phyloP scores from a whole-genome alignment of 106 monocot genomes.

The Xerophyta viscosa region DNA sequence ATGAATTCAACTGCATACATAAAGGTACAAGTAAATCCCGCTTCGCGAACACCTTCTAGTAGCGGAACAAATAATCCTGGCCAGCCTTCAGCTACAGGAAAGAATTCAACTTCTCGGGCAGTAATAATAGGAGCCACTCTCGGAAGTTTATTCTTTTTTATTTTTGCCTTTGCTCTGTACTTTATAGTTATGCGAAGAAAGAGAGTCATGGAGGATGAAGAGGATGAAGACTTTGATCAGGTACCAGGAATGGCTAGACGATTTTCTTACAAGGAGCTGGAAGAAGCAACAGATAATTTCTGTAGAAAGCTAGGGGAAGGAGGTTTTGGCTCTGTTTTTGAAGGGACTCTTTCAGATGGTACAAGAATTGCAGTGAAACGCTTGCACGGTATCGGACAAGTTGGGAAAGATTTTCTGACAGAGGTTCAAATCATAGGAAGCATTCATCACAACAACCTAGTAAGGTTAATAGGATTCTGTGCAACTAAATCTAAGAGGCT shows the following conservation, averaged over 20 bases:
- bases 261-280: constrained; percentile 28
- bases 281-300: constrained; percentile 37
- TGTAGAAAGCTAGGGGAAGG: constrained; percentile 41
- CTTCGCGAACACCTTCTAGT: too few species aligned
- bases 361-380: constrained; percentile 43
- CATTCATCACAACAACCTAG: constrained; percentile 23
- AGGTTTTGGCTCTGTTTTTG: constrained; percentile 62
- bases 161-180: constrained; percentile 1
- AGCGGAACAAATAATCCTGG: not conserved
- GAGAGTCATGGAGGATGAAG: not conserved
- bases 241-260: constrained; percentile 26
- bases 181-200: constrained; percentile 10
- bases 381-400: constrained; percentile 18
- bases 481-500: constrained; percentile 11
- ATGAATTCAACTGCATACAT: constrained; percentile 31
- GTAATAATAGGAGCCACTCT: not conserved
- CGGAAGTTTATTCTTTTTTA: constrained; percentile 2
- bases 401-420: constrained; percentile 25
- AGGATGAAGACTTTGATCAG: constrained; percentile 26
- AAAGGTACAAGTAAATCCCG: constrained; percentile 24
- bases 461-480: constrained; percentile 25
- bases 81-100: not conserved
- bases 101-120: not conserved
- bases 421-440: constrained; percentile 18
- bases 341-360: constrained; percentile 28